A percentile compares a stretch with the other conserved stretches of the same genome.
phyloP scores from a whole-genome alignment of 1,139 yeast species.

The Pneumocystis oryctolagi region DNA sequence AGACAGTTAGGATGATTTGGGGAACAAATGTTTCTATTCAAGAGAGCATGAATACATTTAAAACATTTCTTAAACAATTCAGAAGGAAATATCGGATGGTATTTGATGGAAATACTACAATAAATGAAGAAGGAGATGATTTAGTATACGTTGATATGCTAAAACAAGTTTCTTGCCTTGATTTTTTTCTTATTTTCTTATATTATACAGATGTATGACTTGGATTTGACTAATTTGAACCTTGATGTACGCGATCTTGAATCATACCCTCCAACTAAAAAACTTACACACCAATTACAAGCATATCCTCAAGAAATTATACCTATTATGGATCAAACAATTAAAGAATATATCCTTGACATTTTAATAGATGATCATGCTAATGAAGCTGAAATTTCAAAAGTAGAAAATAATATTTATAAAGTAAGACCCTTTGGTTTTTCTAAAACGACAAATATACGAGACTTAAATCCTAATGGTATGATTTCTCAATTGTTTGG shows the following conservation, averaged over 20 bases:
- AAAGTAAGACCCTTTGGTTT: slow-evolving; percentile 67
- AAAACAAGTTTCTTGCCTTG: background rate
- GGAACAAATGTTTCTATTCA: slow-evolving; percentile 93
- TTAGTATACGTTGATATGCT: background rate
- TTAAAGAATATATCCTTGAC: slow-evolving; percentile 79
- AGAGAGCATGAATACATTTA: slow-evolving; percentile 65
- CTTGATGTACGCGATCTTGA: slow-evolving; percentile 69
- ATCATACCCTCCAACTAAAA: slow-evolving; percentile 61
- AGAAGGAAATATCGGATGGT: slow-evolving; percentile 59
- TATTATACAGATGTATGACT: slow-evolving; percentile 42
- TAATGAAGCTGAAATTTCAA: slow-evolving; percentile 23
- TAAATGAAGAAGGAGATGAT: background rate
- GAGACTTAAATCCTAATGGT: slow-evolving; percentile 74
- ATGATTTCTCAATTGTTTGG: background rate
- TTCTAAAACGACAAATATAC: slow-evolving; percentile 46
- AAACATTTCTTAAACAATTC: slow-evolving; percentile 72
- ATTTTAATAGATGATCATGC: slow-evolving; percentile 40
- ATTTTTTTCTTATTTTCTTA: background rate
- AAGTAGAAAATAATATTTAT: slow-evolving; percentile 46
- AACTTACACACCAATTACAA: slow-evolving; percentile 67
- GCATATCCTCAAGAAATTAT: slow-evolving; percentile 94
- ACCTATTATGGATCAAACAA: slow-evolving; percentile 93
- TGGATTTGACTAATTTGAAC: slow-evolving; percentile 71
- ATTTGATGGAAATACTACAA: slow-evolving; percentile 32
- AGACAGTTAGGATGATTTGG: slow-evolving; percentile 72